Conservation (phyloP, 495 filamentous ascomycete species). For the Pyrenula massariospora region DNA sequence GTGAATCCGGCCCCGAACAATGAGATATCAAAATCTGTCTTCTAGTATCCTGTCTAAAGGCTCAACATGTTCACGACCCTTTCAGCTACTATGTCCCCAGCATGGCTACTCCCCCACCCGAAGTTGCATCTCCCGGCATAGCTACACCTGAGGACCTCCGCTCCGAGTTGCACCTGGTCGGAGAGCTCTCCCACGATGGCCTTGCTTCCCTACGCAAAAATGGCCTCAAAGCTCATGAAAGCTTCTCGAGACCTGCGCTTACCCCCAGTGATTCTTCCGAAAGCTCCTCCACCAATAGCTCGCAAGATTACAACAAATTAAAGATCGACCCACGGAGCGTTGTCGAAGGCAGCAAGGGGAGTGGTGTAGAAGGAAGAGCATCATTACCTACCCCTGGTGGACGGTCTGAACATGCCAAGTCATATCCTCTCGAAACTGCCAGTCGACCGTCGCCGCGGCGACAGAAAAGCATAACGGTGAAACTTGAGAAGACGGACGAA, state of each 20-base stretch:
- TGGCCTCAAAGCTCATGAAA: not conserved
- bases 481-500: slow-evolving; percentile 29
- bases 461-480: slow-evolving; percentile 28
- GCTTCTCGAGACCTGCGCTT: not conserved
- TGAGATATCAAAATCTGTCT: not conserved
- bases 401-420: not conserved
- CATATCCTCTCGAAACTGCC: not conserved
- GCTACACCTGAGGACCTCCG: not conserved
- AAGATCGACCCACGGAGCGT: slow-evolving; percentile 11
- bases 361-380: slow-evolving; percentile 1
- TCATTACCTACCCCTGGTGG: not conserved
- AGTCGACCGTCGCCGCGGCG: not conserved
- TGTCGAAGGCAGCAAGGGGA: slow-evolving; percentile 8
- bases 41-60: not conserved
- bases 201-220: not conserved
- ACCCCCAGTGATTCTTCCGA: not conserved
- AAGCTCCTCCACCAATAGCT: slow-evolving; percentile 6
- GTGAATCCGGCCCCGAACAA: not conserved
- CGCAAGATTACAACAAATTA: slow-evolving; percentile 19
- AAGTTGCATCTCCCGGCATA: not conserved
- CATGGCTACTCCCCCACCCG: not conserved
- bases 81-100: not conserved
- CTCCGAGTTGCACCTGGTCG: not conserved
- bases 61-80: not conserved
- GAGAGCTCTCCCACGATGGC: not conserved